Evolutionary conservation across 805 yeast genomes (phyloP), one percentile per base, ranked within the genome.

Genomic region (Pichia cabralensis): DNA sequence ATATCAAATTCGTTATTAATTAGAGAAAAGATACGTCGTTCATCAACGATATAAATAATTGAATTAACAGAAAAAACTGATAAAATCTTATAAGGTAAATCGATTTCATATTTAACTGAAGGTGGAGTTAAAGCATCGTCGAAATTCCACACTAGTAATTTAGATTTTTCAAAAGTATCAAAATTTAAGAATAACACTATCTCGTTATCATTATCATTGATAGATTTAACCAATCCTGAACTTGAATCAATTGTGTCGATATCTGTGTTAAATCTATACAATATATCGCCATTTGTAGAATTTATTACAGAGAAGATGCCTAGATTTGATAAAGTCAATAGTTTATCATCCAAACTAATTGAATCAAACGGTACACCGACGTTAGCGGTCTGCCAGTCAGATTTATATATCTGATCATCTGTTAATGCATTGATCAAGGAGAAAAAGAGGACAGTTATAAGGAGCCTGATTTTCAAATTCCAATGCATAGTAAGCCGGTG

Each of bases 351-450:
- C 4, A 36, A 11, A 4, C 22, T 20, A 2, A 38, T n/a, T 8
- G 42, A 26, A 5, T 22, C 30, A 31, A 31, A 43, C 27, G 67
- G 56, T 6, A 48, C 44, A 1, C 78, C 78, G 20, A 69, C 51
- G 32, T 62, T 65, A 21, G 58, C 59, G 8, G 62, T 50, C 30
- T 71, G 66, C 78, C 79, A 75, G 44, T 76, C 83, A 22, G 59
- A 58, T 13, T 53, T 53, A 47, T 67, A 71, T 0, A 77, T 75
- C 40, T 74, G 77, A 34, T 74, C 79, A 18, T 63, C 54, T 6
- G 47, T 33, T 18, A 27, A 21, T 11, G 28, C 33, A 20, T 20
- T 16, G 3, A 22, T 11, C 8, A 13, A 19, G 9, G 15, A 5
- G 9, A 28, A 8, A 9, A 14, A n/a, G n/a, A n/a, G n/a, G n/a